Percentiles rank a stretch among this genome's conserved stretches.
Evolutionary conservation across 176 grass and related monocot species (phyloP).

Genomic region (Phragmites australis): DNA sequence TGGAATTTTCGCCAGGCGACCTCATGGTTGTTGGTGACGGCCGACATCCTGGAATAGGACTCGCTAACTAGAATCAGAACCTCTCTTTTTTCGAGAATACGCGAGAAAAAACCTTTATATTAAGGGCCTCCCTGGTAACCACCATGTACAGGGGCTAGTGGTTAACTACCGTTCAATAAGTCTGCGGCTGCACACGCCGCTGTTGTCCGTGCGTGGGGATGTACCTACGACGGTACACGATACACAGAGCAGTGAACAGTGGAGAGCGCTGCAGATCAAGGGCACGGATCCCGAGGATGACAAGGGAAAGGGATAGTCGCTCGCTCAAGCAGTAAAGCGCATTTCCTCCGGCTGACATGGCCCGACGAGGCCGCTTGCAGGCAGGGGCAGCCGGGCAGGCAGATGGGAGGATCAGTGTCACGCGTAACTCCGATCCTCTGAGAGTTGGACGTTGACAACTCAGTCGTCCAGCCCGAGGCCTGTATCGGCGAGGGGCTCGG

Average conservation of each 20-base stretch:
- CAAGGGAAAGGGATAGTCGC: conserved; percentile 24
- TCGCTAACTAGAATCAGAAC: too few species aligned
- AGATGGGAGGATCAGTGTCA: conserved; percentile 34
- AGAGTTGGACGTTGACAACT: conserved; percentile 45
- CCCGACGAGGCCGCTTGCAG: background rate
- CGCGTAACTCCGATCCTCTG: background rate
- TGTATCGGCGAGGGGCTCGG: background rate
- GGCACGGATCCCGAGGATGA: conserved; percentile 38
- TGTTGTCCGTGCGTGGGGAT: too few species aligned
- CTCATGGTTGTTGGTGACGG: too few species aligned
- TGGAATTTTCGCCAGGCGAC: too few species aligned
- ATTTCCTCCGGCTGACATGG: conserved; percentile 41
- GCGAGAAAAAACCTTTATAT: too few species aligned
- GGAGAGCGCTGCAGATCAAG: background rate
- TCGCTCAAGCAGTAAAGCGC: background rate
- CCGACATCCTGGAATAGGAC: too few species aligned
- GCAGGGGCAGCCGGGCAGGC: background rate
- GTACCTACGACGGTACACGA: too few species aligned
- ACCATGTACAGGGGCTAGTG: too few species aligned
- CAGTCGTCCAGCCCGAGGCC: background rate
- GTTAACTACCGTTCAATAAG: too few species aligned
- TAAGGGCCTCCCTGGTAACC: too few species aligned
- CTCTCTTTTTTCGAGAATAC: too few species aligned
- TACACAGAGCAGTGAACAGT: conserved; percentile 4
- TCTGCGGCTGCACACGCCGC: too few species aligned